Base-by-base conservation (phyloP, 768 basidiomycete genomes). In the Galerina sulciceps region DNA sequence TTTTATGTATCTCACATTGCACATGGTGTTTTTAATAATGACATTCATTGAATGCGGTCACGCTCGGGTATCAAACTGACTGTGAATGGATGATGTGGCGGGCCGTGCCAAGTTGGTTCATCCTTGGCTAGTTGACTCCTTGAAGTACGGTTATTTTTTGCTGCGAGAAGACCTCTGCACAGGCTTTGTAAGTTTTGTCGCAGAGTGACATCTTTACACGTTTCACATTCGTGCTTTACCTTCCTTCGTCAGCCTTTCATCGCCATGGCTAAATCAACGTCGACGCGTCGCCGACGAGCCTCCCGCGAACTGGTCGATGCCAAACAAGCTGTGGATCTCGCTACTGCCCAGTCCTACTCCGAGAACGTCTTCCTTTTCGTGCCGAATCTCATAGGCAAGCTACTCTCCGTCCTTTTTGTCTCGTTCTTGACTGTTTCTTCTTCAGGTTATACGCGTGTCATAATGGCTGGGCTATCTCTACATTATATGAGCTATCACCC, bases 291-390 rank as follows among this genome's bases (percentile, higher is more conserved):
- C 64, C 78, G 83, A 65, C 76, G 80, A 53, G 75, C 73, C 40
- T 86, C 90, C 8, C 80, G 90, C 51, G 86, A 88, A 62, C 79
- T 90, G 23, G 87, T 93, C 53, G 90, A 93, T 72, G 90, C 93
- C 56, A 92, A 93, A 69, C 84, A 87, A 57, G 93, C 92, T 9
- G 87, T 95, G 31, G 93, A 93, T 71, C 85, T 94, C 48, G 93
- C 93, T 23, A 94, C 91, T 11, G 88, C 87, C 13, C 92, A 93
- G 74, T 79, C 87, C 0, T 92, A 92, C 65, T 89, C 91, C 36
- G 97, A 99, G 79, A 99, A 98, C 73, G 91, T 99, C 63, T 99
- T 96, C 74, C 85, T 99, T 51, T 99, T 99, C 77, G 85, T 95
- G 14, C 96, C 97, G 38, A 99, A 99, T 75, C 79, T 99, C 68